These are phyloP conservation scores for Phytophthora palmivora DNA, from an alignment of 352 stramenopile species.

Conservation along the genomic window DNA sequence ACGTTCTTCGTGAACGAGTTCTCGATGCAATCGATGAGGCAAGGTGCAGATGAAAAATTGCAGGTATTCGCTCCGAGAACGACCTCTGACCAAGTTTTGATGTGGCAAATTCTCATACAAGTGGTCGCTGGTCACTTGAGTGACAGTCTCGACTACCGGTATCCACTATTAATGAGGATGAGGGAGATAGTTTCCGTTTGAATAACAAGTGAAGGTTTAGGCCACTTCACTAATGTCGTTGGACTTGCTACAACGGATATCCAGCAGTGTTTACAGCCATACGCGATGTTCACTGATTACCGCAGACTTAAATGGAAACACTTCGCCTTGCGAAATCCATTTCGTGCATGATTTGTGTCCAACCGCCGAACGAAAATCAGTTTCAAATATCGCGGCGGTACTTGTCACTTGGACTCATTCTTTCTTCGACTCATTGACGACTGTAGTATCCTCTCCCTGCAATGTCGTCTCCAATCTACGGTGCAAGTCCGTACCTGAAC, in stretches of 20 bases:
- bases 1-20: slow-evolving; percentile 47
- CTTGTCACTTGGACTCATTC: slow-evolving; percentile 10
- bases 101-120: too few species aligned
- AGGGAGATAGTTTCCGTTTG: too few species aligned
- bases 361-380: slow-evolving; percentile 17
- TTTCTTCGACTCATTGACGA: slow-evolving; percentile 2
- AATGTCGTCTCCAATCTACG: slow-evolving; percentile 33
- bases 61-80: slow-evolving; percentile 45
- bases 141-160: too few species aligned
- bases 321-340: too few species aligned
- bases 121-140: too few species aligned
- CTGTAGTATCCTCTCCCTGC: background rate
- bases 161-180: too few species aligned
- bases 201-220: slow-evolving; percentile 26
- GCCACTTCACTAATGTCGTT: slow-evolving; percentile 15
- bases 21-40: slow-evolving; percentile 40
- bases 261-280: slow-evolving; percentile 10
- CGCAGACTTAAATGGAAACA: background rate
- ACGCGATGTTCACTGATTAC: slow-evolving; percentile 2
- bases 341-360: slow-evolving; percentile 23
- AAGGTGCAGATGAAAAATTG: slow-evolving; percentile 61
- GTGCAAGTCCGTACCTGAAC: slow-evolving; percentile 30
- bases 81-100: too few species aligned
- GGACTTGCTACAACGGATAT: background rate
- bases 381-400: slow-evolving; percentile 11